Evolutionary conservation across 805 yeast species (phyloP), one percentile per base, ranked within the genome.

Genomic region (Sugiyamaella valdiviana): DNA sequence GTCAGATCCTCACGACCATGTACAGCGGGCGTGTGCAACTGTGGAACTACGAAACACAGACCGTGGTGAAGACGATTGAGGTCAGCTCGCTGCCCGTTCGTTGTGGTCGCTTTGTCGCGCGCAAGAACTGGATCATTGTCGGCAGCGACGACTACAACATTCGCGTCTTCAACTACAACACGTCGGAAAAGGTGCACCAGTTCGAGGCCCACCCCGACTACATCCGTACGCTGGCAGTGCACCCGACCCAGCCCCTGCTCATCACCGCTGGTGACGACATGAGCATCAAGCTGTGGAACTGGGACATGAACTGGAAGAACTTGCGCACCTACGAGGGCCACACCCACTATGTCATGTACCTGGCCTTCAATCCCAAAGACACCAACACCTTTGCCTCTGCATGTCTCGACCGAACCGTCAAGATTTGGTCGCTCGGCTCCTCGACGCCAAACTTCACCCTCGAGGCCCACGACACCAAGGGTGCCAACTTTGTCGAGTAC

Each of bases 151-250:
- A 93, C 69, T 91, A 86, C 76, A 91, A 85, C 64, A 73, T 93
- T 50, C 81, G 99, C 62, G 95, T 93, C 24, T 93, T 80, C 75
- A 93, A 93, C 69, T 89, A 87, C 73, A 88, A 88, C 69, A 93
- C 99, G 16, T 90, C 95, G 50, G 99, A 93, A 69, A 89, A 88
- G 65, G 79, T 93, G 54, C 77, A 87, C 36, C 98, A 90, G 69
- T 93, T 91, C 63, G 99, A 93, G 71, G 98, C 97, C 7, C 99
- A 93, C 64, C 96, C 96, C 6, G 99, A 93, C 68, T 93, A 93
- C 68, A 85, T 93, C 62, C 82, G 99, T 66, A 80, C 86, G 49
- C 79, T 93, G 56, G 93, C 95, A 9, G 95, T 91, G 38, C 99
- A 93, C 69, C 97, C 98, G 39, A 76, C 91, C 15, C 86, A 85